phyloP scores from a whole-genome alignment of 202 grass and related monocot genomes.

The Zoysia matrella region DNA sequence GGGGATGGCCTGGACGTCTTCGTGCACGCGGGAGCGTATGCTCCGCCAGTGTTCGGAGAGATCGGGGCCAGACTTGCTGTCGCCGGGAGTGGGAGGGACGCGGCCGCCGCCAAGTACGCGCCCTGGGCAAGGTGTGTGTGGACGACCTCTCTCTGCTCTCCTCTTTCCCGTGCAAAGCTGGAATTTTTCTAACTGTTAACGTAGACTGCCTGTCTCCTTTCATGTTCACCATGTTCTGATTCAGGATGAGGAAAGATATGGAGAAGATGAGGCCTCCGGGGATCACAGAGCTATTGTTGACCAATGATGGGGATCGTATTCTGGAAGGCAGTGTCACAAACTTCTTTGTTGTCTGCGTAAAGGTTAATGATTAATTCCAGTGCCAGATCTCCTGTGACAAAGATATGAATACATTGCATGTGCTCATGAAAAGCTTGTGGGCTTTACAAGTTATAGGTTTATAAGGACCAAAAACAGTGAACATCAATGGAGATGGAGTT shows the following conservation, averaged over 20 bases:
- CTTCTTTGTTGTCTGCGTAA: conserved; percentile 69
- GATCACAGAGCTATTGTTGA: conserved; percentile 74
- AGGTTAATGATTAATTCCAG: conserved; percentile 38
- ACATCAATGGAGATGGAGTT: too few relatives aligned
- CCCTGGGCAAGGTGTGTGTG: conserved; percentile 59
- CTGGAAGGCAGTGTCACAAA: conserved; percentile 76
- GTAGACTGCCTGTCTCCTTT: neutral
- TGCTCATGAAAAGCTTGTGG: neutral
- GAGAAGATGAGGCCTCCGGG: conserved; percentile 86
- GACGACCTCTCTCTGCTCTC: neutral
- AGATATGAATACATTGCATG: too few relatives aligned
- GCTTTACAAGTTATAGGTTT: neutral
- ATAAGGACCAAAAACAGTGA: too few relatives aligned
- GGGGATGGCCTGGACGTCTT: conserved; percentile 49
- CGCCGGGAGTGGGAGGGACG: conserved; percentile 61
- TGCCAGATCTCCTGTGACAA: neutral
- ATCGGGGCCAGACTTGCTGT: conserved; percentile 62
- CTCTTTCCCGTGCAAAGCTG: neutral
- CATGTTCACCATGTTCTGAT: neutral
- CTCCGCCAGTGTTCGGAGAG: conserved; percentile 58
- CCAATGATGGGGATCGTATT: conserved; percentile 72
- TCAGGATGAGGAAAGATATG: conserved; percentile 70
- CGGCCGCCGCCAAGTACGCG: conserved; percentile 68
- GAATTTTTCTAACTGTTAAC: neutral
- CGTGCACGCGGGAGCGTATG: conserved; percentile 63